Conservation (phyloP, 140 eudicot genomes). For the Ambrosia hybrid region DNA sequence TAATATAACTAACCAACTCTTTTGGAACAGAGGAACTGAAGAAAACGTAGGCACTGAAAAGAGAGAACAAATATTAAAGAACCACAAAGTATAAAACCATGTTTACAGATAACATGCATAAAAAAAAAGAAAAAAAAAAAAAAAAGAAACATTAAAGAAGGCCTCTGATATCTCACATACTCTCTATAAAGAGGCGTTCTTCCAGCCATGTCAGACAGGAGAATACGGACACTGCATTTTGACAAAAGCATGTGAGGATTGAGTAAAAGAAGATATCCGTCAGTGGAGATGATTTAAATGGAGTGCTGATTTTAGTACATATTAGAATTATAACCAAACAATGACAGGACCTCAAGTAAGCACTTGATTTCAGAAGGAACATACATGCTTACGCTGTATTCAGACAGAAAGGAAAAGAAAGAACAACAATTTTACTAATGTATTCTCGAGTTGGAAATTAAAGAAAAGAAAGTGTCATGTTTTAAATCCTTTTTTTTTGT, state of each 20-base stretch:
- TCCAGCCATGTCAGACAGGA: constrained; percentile 89
- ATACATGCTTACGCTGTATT: no score
- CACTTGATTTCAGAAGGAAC: no score
- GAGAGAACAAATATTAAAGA: constrained; percentile 20
- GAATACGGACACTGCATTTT: constrained; percentile 72
- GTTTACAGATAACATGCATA: not conserved
- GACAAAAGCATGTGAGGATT: constrained; percentile 32
- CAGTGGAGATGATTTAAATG: no score
- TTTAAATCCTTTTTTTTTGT: no score
- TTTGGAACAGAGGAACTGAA: constrained; percentile 81
- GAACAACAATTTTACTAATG: no score
- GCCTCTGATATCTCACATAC: constrained; percentile 44
- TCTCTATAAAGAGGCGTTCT: constrained; percentile 80
- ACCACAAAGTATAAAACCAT: not conserved
- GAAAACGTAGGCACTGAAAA: constrained; percentile 77
- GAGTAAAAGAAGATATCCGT: not conserved
- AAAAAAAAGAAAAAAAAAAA: not conserved
- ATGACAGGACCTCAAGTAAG: no score
- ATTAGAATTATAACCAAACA: no score
- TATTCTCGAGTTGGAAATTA: no score
- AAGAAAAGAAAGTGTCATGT: no score
- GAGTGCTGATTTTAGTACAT: no score
- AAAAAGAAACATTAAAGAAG: not conserved
- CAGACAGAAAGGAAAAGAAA: no score
- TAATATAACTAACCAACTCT: constrained; percentile 73